Evolutionary conservation across 2,329 filamentous ascomycete genomes (phyloP), one percentile per base, ranked within the genome.

Genomic region (Phialophora expanda): DNA sequence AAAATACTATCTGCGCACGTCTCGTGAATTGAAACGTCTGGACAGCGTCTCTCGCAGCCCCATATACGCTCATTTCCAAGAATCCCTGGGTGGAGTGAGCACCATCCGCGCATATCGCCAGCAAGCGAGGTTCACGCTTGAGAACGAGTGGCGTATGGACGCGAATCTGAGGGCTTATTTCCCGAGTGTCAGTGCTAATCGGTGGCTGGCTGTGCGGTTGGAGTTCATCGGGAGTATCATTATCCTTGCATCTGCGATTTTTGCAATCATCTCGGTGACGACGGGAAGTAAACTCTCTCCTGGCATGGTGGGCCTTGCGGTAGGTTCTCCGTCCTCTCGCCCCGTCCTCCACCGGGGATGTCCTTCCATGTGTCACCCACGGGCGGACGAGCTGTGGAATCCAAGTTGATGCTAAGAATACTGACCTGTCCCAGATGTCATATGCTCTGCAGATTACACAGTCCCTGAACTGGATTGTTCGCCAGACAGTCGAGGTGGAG

Each of bases 401-500:
- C 38, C 60, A 44, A 38, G 32, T n/a, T 17, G 44, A 26, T 34
- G 62, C 41, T 46, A 12, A 56, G 58, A 57, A 55, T 53, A 70
- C n/a, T 51, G 22, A 34, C 48, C 20, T 34, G 38, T 56, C 51
- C 28, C 46, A 71, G 69, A 97, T 99, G 93, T 97, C 94, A 55
- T 97, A 98, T 79, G 95, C 93, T 46, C 85, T 99, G 69, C 92
- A 97, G 81, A 98, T 99, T 75, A 99, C 95, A 1, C 91, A 94
- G 72, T 97, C 93, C 41, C 86, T 99, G 74, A 99, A 98, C 82
- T 99, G 95, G 95, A 97, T 99, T 75, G 95, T 99, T 59, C 89
- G 96, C 66, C 95, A 99, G 80, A 97, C 93, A 0, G 95, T 99
- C 38, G 96, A 99, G 79, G 95, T 99, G n/a, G 96, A 99, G 83